Evolutionary conservation across 2,329 filamentous ascomycete genomes (phyloP).

Genomic region (Penicillium sp.): DNA sequence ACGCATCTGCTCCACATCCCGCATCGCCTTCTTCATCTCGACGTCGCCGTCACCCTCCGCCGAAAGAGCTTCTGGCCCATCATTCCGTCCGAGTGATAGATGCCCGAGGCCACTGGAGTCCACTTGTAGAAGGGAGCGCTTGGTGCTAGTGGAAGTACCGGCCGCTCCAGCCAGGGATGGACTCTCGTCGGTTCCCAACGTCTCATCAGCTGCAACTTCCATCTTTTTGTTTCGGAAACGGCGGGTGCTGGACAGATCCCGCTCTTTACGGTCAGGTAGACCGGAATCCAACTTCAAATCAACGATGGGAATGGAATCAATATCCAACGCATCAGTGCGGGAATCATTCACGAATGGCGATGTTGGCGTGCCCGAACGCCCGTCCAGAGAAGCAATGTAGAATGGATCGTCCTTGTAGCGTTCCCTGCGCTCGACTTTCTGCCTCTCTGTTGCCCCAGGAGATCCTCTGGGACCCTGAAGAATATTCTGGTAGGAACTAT

Average conservation of each 20-base stretch:
- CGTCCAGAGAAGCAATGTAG: slow-evolving; percentile 69
- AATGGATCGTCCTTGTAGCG: slow-evolving; percentile 92
- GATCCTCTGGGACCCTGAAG: slow-evolving; percentile 58
- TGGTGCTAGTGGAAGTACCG: slow-evolving; percentile 41
- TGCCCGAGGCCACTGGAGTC: slow-evolving; percentile 80
- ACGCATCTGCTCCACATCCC: slow-evolving; percentile 81
- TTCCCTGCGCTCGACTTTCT: slow-evolving; percentile 75
- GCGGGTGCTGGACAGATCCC: slow-evolving; percentile 33
- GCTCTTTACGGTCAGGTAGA: slow-evolving; percentile 12
- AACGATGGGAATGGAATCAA: slow-evolving; percentile 96
- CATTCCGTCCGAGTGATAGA: slow-evolving; percentile 65
- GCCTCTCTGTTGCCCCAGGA: slow-evolving; percentile 70
- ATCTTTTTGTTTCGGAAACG: slow-evolving; percentile 59
- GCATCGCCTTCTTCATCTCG: slow-evolving; percentile 86
- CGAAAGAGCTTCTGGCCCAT: slow-evolving; percentile 18
- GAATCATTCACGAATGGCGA: slow-evolving; percentile 72
- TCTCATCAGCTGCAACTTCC: slow-evolving; percentile 73
- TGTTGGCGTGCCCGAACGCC: slow-evolving; percentile 65
- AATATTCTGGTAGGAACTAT: slow-evolving; percentile 40
- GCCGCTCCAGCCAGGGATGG: slow-evolving; percentile 36
- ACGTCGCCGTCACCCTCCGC: slow-evolving; percentile 70
- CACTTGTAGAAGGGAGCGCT: slow-evolving; percentile 74
- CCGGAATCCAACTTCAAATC: slow-evolving; percentile 74
- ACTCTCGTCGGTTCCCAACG: slow-evolving; percentile 53
- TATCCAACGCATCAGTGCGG: slow-evolving; percentile 78